Evolutionary conservation across 1,284 basidiomycete genomes (phyloP).

Genomic region (Irpex rosettiformis): DNA sequence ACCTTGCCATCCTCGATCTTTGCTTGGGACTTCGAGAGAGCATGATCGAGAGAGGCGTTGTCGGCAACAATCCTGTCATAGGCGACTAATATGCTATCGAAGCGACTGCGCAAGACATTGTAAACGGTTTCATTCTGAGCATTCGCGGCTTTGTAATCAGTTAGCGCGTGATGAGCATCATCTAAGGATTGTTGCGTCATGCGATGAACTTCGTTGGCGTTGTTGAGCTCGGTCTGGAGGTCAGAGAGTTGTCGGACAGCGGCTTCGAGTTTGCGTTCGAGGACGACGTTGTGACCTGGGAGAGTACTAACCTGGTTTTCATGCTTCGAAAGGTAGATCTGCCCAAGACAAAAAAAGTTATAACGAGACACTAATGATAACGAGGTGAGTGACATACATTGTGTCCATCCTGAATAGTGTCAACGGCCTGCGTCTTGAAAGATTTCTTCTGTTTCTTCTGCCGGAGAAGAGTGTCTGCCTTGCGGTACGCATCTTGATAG

Average conservation of each 20-base stretch:
- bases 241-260: too few relatives aligned
- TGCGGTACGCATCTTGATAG: background rate
- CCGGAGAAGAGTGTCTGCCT: background rate
- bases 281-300: too few relatives aligned
- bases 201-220: too few relatives aligned
- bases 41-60: background rate
- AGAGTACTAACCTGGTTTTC: background rate
- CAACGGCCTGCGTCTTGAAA: background rate
- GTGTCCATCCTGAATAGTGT: background rate
- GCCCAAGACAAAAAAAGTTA: too few relatives aligned
- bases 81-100: background rate
- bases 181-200: background rate
- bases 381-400: background rate
- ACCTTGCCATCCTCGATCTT: background rate
- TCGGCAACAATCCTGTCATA: background rate
- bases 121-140: background rate
- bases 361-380: too few relatives aligned
- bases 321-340: background rate
- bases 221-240: background rate
- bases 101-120: background rate
- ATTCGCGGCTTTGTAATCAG: background rate
- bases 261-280: too few relatives aligned
- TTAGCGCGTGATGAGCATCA: background rate
- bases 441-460: background rate
- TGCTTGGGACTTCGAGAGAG: background rate